phyloP scores from a whole-genome alignment of 805 yeast species.

The Candida railenensis region DNA sequence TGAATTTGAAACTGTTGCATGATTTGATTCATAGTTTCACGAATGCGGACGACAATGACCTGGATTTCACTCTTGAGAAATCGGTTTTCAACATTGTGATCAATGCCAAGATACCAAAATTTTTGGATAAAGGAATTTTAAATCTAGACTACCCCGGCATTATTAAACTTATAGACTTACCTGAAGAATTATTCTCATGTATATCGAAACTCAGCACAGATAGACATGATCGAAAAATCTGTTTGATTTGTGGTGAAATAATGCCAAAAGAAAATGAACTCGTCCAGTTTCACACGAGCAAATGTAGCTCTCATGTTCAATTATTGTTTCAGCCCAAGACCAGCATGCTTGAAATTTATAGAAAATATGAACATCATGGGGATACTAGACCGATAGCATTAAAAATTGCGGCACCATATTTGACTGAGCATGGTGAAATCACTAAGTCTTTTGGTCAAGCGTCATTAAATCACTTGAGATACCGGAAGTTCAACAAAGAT shows the following conservation, averaged over 20 bases:
- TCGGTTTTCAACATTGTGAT: conserved; percentile 21
- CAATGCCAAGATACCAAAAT: conserved; percentile 26
- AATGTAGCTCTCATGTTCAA: conserved; percentile 22
- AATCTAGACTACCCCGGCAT: conserved; percentile 53
- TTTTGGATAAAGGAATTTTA: conserved; percentile 20
- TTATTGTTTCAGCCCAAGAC: conserved; percentile 26
- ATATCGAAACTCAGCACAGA: conserved; percentile 5
- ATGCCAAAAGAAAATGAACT: conserved; percentile 27
- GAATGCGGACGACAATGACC: not conserved
- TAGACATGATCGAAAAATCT: conserved; percentile 22
- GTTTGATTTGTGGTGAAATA: conserved; percentile 38
- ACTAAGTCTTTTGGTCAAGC: conserved; percentile 61
- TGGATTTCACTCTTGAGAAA: conserved; percentile 15
- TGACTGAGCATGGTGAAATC: conserved; percentile 75
- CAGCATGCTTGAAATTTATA: conserved; percentile 22
- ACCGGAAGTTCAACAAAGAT: conserved; percentile 51
- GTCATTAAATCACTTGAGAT: conserved; percentile 51
- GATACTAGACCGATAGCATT: not conserved
- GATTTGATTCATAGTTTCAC: conserved; percentile 14
- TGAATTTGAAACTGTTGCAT: conserved; percentile 24
- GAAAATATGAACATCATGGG: not conserved
- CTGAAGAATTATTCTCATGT: conserved; percentile 37
- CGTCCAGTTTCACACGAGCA: conserved; percentile 17
- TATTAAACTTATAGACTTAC: conserved; percentile 51
- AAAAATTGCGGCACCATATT: conserved; percentile 62